These are phyloP conservation scores for Talaromyces sp. DNA, from an alignment of 2,329 filamentous ascomycete species.

Conservation along the genomic window DNA sequence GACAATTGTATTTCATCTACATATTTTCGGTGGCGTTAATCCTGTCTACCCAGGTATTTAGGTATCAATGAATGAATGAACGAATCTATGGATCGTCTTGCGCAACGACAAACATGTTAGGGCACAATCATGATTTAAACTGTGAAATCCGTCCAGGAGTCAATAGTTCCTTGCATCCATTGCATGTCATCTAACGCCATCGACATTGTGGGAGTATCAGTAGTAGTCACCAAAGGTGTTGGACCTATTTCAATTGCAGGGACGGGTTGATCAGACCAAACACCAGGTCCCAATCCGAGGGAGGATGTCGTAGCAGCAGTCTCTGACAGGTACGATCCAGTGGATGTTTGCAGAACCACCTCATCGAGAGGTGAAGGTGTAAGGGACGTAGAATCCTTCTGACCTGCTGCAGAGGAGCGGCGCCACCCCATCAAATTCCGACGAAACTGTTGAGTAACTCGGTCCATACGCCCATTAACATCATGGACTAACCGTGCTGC, in stretches of 20 bases:
- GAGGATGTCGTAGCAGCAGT: neutral
- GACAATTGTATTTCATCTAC: neutral
- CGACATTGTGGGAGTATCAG: neutral
- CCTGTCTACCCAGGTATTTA: neutral
- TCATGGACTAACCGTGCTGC: neutral
- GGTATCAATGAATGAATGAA: slow-evolving; percentile 1
- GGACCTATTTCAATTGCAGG: neutral
- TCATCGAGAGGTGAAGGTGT: neutral
- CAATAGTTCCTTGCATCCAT: neutral
- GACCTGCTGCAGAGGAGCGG: no score
- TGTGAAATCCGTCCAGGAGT: neutral
- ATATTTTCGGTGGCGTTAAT: neutral
- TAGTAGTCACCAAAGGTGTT: neutral
- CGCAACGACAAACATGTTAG: neutral
- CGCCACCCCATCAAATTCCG: neutral
- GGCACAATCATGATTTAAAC: neutral
- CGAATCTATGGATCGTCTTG: neutral
- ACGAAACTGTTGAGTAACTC: neutral
- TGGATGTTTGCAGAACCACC: neutral
- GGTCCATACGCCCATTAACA: neutral
- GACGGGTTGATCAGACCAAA: neutral
- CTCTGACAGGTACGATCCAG: neutral
- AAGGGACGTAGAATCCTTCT: no score
- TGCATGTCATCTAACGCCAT: neutral
- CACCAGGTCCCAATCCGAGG: no score